Percentiles rank a stretch among this genome's conserved stretches.
Conservation (phyloP, 2,329 filamentous ascomycete species). For the Talaromyces sp. region DNA sequence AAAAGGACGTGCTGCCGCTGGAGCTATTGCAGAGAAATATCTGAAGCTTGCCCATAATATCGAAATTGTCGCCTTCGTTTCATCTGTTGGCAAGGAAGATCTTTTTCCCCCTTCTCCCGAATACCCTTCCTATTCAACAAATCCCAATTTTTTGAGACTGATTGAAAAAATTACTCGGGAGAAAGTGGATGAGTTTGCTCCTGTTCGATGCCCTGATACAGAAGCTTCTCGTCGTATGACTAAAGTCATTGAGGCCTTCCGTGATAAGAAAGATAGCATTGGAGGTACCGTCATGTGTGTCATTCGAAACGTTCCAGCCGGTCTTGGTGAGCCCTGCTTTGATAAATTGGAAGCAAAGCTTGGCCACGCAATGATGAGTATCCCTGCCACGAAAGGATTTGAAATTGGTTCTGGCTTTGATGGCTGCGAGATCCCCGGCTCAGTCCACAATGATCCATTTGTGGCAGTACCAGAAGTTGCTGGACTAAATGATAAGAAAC, state of each 20-base stretch:
- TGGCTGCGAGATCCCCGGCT: conserved; percentile 80
- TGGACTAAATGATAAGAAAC: conserved; percentile 37
- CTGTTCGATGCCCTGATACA: conserved; percentile 77
- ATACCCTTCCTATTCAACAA: conserved; percentile 64
- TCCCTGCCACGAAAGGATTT: conserved; percentile 92
- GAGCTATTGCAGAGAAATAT: conserved; percentile 92
- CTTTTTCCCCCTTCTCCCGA: conserved; percentile 68
- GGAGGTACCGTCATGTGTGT: conserved; percentile 94
- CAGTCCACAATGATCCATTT: conserved; percentile 89
- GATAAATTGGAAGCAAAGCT: conserved; percentile 92
- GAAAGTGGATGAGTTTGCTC: conserved; percentile 77
- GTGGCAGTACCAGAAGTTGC: conserved; percentile 49
- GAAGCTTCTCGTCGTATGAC: conserved; percentile 67
- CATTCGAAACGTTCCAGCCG: conserved; percentile 77
- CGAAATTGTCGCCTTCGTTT: conserved; percentile 87
- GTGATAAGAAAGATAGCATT: conserved; percentile 79
- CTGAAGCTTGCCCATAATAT: conserved; percentile 73
- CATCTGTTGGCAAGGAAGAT: conserved; percentile 74
- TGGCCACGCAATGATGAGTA: conserved; percentile 89
- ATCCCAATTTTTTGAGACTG: conserved; percentile 74
- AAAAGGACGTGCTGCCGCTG: conserved; percentile 76
- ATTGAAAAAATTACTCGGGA: conserved; percentile 67
- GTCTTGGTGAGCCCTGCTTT: conserved; percentile 89
- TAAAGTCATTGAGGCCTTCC: conserved; percentile 69
- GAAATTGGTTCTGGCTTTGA: conserved; percentile 91